Evolutionary conservation across 768 basidiomycete species (phyloP).

Genomic region (Collybiopsis luxurians): DNA sequence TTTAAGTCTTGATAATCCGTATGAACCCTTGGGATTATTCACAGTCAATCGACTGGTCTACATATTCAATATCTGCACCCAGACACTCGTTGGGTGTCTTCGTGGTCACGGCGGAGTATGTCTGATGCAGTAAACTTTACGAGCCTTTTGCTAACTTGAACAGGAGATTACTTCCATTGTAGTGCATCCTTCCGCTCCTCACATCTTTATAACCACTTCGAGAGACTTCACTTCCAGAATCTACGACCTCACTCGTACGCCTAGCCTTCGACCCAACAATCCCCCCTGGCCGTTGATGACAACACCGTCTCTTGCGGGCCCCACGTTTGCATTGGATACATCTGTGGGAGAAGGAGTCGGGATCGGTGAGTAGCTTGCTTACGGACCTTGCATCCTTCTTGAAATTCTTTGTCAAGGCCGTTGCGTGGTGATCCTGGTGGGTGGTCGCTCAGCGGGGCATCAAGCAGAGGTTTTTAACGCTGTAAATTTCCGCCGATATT

Average conservation of each 20-base stretch:
- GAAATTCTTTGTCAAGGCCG: conserved; percentile 35
- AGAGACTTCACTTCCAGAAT: conserved; percentile 68
- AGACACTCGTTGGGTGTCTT: conserved; percentile 42
- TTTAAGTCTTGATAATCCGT: conserved; percentile 37
- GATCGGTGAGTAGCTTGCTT: conserved; percentile 27
- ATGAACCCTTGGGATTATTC: conserved; percentile 61
- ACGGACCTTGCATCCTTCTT: too few relatives aligned
- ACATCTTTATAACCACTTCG: conserved; percentile 70
- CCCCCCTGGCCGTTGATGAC: conserved; percentile 53
- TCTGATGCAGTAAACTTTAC: conserved; percentile 5
- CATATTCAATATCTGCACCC: conserved; percentile 45
- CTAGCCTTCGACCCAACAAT: conserved; percentile 39
- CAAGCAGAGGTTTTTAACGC: conserved; percentile 65
- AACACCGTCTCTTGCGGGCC: conserved; percentile 55
- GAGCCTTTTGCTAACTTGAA: conserved; percentile 4
- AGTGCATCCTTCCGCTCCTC: conserved; percentile 56
- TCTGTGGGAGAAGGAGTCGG: conserved; percentile 61
- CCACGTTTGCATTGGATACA: conserved; percentile 66
- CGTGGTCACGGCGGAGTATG: conserved; percentile 76
- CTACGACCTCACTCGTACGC: conserved; percentile 52
- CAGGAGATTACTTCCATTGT: conserved; percentile 67
- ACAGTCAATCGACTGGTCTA: conserved; percentile 53
- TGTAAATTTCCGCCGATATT: conserved; percentile 31
- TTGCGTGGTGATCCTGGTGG: conserved; percentile 64
- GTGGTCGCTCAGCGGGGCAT: conserved; percentile 74